Conservation (phyloP, 345 rosid genomes). For the Aegle marmelos region DNA sequence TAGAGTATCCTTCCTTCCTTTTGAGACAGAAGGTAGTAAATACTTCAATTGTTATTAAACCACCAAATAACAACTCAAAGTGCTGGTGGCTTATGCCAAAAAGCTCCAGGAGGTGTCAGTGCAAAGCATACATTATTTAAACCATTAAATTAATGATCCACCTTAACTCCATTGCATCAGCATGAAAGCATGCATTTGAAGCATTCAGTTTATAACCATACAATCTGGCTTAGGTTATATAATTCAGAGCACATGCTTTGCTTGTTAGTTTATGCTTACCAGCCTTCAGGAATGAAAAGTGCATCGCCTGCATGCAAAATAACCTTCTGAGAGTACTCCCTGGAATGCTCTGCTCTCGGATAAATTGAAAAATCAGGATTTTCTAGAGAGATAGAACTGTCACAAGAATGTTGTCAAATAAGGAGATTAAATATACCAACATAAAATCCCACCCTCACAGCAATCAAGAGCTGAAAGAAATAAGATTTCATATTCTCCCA, state of each 20-base stretch:
- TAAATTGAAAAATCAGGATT: constrained; percentile 57
- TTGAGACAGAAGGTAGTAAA: neutral
- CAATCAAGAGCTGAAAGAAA: neutral
- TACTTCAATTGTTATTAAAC: neutral
- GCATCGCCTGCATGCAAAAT: constrained; percentile 81
- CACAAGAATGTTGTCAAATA: constrained; percentile 14
- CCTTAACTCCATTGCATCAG: neutral
- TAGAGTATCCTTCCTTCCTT: too few species aligned
- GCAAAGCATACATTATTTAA: neutral
- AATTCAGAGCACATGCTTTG: neutral
- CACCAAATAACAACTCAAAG: neutral
- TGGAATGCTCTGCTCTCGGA: constrained; percentile 68
- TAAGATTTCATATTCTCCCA: neutral
- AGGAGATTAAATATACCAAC: constrained; percentile 3
- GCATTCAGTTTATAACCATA: neutral
- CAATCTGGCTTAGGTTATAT: neutral
- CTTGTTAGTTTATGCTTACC: constrained; percentile 48
- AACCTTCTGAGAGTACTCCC: constrained; percentile 58
- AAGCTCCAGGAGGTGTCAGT: neutral
- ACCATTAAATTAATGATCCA: neutral
- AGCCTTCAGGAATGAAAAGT: constrained; percentile 98
- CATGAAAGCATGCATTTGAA: neutral
- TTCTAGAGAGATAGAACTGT: constrained; percentile 68
- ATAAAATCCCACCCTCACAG: neutral
- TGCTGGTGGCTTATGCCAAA: neutral